Base-by-base conservation (phyloP, 2,329 filamentous ascomycete genomes). In the Aspergillus calidoustus region DNA sequence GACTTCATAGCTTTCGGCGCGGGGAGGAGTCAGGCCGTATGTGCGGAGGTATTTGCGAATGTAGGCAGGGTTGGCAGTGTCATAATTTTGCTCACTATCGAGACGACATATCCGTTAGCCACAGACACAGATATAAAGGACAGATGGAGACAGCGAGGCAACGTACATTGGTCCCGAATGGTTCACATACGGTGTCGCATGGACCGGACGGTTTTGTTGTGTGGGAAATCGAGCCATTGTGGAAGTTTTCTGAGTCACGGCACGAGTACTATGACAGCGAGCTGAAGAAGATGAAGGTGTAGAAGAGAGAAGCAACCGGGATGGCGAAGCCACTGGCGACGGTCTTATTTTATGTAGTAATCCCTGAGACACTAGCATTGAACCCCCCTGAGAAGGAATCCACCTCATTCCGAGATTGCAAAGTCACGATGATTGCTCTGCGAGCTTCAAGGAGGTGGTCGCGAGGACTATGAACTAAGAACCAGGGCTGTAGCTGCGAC, bases 391-490 rank as follows among this genome's bases (percentile, higher is more conserved):
- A 69, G 68, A 56, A 70, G 63, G 68, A 68, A 67, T 70, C 71
- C 71, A 72, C 64, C 67, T 65, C 71, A 74, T 74, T 66, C 72
- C 81, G 69, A 83, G 81, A 63, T 84, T 83, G 64, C 90, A 92
- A 73, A 87, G 86, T 63, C 43, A 54, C 47, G 57, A 47, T 41
- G 59, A 54, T 31, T 44, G 48, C 34, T 54, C 63, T 57, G 64
- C 62, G 62, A 67, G 67, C 59, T 66, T 65, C 60, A 60, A 64
- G 57, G 60, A 68, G 61, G 66, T 59, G 47, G 64, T 61, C 59
- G 66, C 53, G 54, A 68, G 54, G 58, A 61, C 63, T 63, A 69
- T 66, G 64, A 66, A 59, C 49, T 41, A 28, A 38, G 57, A 58
- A 64, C 57, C 53, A 63, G 56, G 59, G 55, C 47, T 57, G 52